These are phyloP conservation scores for Leccinellum albellum DNA, from an alignment of 768 basidiomycete genomes.

Conservation along the genomic window DNA sequence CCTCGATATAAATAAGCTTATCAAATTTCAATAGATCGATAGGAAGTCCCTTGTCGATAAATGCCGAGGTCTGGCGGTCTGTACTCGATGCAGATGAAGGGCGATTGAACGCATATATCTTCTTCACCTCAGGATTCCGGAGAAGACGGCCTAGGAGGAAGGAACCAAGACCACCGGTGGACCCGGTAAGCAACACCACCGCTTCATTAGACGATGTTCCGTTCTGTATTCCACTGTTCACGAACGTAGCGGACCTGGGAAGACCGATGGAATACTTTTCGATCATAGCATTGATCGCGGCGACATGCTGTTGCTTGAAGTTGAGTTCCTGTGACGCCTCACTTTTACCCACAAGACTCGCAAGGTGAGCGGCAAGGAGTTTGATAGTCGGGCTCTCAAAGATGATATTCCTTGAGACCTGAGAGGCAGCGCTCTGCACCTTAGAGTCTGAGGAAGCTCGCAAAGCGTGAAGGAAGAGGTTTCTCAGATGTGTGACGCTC, in stretches of 20 bases:
- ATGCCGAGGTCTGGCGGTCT: slow-evolving; percentile 32
- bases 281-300: slow-evolving; percentile 32
- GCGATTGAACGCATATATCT: slow-evolving; percentile 35
- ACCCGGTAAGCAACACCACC: slow-evolving; percentile 33
- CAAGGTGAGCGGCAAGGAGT: slow-evolving; percentile 2
- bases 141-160: slow-evolving; percentile 32
- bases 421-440: slow-evolving; percentile 12
- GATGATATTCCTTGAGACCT: slow-evolving; percentile 31
- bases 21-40: slow-evolving; percentile 23
- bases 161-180: slow-evolving; percentile 41
- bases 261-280: slow-evolving; percentile 1
- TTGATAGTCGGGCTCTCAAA: slow-evolving; percentile 36
- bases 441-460: slow-evolving; percentile 24
- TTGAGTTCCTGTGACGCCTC: background rate
- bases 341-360: slow-evolving; percentile 1
- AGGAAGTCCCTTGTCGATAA: slow-evolving; percentile 34
- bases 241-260: background rate
- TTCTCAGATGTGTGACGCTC: slow-evolving; percentile 20
- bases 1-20: slow-evolving; percentile 37
- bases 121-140: slow-evolving; percentile 15
- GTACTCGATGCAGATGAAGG: slow-evolving; percentile 5
- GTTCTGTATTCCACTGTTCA: background rate
- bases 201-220: background rate
- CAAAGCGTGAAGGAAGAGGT: slow-evolving; percentile 5
- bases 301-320: background rate